A percentile compares a stretch with the other conserved stretches of the same genome.
Conservation (phyloP, 176 grass and related monocot species). For the Oryza rufipogon region DNA sequence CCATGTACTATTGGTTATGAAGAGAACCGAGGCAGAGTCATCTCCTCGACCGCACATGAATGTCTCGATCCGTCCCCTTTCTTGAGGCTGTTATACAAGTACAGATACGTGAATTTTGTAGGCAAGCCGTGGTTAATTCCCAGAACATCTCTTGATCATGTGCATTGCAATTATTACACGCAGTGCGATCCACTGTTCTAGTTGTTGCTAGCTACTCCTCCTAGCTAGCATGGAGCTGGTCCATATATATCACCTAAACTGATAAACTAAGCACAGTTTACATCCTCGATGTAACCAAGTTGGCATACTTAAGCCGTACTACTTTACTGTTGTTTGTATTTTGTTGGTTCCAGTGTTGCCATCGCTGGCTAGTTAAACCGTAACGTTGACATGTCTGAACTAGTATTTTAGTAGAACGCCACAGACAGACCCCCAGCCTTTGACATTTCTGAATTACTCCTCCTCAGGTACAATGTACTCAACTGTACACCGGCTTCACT, state of each 20-base stretch:
- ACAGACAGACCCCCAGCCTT: not conserved
- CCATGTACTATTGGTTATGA: conserved; percentile 5
- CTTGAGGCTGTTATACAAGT: conserved; percentile 25
- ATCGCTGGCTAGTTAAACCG: not conserved
- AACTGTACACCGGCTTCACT: too few relatives aligned
- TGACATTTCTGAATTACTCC: not conserved
- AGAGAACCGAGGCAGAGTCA: conserved; percentile 32
- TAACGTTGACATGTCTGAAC: conserved; percentile 24
- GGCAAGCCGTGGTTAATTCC: conserved; percentile 9
- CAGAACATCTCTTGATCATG: conserved; percentile 1
- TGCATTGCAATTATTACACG: conserved; percentile 41
- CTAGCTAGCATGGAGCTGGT: conserved; percentile 4
- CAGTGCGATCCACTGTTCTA: conserved; percentile 44
- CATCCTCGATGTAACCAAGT: conserved; percentile 50
- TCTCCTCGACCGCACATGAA: conserved; percentile 59
- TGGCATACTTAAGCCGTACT: conserved; percentile 46
- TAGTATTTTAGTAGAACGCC: not conserved
- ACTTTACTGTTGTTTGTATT: conserved; percentile 20
- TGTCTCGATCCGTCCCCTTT: conserved; percentile 46
- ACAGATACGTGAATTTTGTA: conserved; percentile 29
- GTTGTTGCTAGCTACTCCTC: not conserved
- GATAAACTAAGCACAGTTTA: conserved; percentile 32
- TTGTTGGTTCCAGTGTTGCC: not conserved
- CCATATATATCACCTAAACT: conserved; percentile 18
- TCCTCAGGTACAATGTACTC: not conserved